Evolutionary conservation across 2,329 filamentous ascomycete species (phyloP).

Genomic region (Capronia coronata): DNA sequence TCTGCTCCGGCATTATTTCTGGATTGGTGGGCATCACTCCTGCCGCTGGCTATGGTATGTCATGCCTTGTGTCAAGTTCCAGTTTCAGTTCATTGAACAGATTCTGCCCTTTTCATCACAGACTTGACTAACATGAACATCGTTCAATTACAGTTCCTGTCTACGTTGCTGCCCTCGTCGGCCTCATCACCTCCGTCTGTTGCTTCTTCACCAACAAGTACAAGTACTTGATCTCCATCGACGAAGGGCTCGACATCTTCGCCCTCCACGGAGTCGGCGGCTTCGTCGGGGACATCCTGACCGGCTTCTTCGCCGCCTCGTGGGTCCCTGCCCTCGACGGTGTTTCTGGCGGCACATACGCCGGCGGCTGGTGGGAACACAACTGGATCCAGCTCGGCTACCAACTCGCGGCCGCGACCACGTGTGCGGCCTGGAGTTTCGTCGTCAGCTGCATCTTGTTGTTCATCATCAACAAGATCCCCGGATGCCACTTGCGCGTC

Average conservation of each 20-base stretch:
- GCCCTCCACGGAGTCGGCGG: slow-evolving; percentile 55
- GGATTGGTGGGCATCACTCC: slow-evolving; percentile 55
- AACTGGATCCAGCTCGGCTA: slow-evolving; percentile 51
- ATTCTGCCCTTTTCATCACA: too few species aligned
- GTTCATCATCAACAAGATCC: slow-evolving; percentile 52
- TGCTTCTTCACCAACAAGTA: slow-evolving; percentile 45
- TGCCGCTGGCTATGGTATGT: slow-evolving; percentile 46
- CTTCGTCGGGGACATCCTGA: slow-evolving; percentile 51
- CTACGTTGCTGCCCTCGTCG: slow-evolving; percentile 46
- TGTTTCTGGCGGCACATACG: slow-evolving; percentile 39
- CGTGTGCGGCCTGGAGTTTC: slow-evolving; percentile 52
- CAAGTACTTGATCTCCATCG: slow-evolving; percentile 49
- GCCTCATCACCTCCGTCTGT: slow-evolving; percentile 44
- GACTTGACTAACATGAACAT: too few species aligned
- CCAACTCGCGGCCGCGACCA: slow-evolving; percentile 51
- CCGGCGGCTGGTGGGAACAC: slow-evolving; percentile 47
- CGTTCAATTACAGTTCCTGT: slow-evolving; percentile 20
- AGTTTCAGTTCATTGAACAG: too few species aligned
- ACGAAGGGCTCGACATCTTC: slow-evolving; percentile 56
- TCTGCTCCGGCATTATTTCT: slow-evolving; percentile 50
- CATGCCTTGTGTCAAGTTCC: too few species aligned
- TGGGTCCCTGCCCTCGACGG: slow-evolving; percentile 49
- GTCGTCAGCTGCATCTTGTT: slow-evolving; percentile 47
- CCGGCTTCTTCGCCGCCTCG: slow-evolving; percentile 50
- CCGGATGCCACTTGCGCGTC: slow-evolving; percentile 51